These are phyloP conservation scores for Phlebopus sp. DNA, from an alignment of 1,284 basidiomycete genomes.

Conservation along the genomic window DNA sequence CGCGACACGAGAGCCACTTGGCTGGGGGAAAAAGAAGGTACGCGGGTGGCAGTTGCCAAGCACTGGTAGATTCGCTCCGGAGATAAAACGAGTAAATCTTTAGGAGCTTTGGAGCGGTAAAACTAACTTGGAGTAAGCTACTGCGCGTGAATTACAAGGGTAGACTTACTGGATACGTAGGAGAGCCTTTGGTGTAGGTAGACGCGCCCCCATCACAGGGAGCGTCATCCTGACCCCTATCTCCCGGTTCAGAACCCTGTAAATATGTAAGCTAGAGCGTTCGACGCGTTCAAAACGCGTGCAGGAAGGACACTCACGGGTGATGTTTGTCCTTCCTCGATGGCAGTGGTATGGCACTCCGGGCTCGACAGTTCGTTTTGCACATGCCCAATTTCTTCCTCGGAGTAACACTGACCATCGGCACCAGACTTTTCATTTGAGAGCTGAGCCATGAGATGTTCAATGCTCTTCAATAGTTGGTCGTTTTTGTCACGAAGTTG, in stretches of 20 bases:
- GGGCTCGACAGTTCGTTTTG: too few species aligned
- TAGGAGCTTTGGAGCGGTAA: not conserved
- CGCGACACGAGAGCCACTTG: not conserved
- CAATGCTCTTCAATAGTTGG: not conserved
- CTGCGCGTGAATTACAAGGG: not conserved
- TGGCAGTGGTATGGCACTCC: too few species aligned
- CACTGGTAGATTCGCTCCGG: not conserved
- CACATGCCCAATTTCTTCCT: too few species aligned
- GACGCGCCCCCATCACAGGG: too few species aligned
- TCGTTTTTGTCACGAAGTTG: not conserved
- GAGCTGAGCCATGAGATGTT: not conserved
- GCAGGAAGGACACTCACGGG: too few species aligned
- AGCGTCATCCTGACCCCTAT: too few species aligned
- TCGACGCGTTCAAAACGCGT: too few species aligned
- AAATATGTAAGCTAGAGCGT: too few species aligned
- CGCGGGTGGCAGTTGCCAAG: not conserved
- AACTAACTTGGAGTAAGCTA: not conserved
- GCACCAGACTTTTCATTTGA: not conserved
- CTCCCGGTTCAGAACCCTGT: too few species aligned
- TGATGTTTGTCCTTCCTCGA: too few species aligned
- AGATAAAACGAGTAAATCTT: not conserved
- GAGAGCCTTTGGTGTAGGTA: not conserved
- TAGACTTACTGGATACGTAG: not conserved
- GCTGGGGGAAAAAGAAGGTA: not conserved
- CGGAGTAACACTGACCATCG: not conserved